Percentiles rank a stretch among this genome's conserved stretches.
Evolutionary conservation across 495 filamentous ascomycete species (phyloP).

Genomic region (Mytilinidion resinicola): DNA sequence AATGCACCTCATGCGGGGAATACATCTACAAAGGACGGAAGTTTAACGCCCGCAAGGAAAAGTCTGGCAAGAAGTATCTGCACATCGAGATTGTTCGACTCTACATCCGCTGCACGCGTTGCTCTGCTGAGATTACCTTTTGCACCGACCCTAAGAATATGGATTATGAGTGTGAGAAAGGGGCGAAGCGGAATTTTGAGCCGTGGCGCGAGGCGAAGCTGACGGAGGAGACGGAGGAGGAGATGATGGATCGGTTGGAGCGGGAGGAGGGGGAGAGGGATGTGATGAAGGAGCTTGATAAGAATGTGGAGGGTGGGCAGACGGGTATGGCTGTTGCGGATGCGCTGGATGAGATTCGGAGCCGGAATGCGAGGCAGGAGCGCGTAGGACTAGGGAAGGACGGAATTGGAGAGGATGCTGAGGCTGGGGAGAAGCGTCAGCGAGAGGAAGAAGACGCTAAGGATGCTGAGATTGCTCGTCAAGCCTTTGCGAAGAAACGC

Average conservation of each 20-base stretch:
- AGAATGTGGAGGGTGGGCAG: conserved; percentile 83
- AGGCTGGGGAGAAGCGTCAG: conserved; percentile 51
- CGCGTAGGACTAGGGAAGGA: conserved; percentile 62
- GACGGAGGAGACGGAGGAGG: conserved; percentile 73
- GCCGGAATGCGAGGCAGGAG: conserved; percentile 80
- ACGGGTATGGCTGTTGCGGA: conserved; percentile 96
- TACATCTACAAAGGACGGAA: conserved; percentile 96
- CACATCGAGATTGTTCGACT: conserved; percentile 85
- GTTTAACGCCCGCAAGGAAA: conserved; percentile 96
- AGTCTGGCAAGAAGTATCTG: conserved; percentile 85
- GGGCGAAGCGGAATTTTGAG: conserved; percentile 90
- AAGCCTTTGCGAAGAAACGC: conserved; percentile 61
- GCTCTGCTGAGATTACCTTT: conserved; percentile 85
- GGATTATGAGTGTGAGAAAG: conserved; percentile 82
- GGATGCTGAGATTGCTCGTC: conserved; percentile 69
- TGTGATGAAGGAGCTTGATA: conserved; percentile 73
- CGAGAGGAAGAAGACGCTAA: conserved; percentile 57
- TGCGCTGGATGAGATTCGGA: conserved; percentile 90
- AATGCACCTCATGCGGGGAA: conserved; percentile 84
- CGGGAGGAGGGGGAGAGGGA: conserved; percentile 59
- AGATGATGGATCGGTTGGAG: conserved; percentile 78
- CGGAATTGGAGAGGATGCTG: conserved; percentile 36
- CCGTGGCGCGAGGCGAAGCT: conserved; percentile 65
- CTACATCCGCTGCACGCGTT: conserved; percentile 92
- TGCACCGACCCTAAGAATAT: conserved; percentile 91